phyloP scores from a whole-genome alignment of 495 filamentous ascomycete genomes.

The Coniosporium apollinis region DNA sequence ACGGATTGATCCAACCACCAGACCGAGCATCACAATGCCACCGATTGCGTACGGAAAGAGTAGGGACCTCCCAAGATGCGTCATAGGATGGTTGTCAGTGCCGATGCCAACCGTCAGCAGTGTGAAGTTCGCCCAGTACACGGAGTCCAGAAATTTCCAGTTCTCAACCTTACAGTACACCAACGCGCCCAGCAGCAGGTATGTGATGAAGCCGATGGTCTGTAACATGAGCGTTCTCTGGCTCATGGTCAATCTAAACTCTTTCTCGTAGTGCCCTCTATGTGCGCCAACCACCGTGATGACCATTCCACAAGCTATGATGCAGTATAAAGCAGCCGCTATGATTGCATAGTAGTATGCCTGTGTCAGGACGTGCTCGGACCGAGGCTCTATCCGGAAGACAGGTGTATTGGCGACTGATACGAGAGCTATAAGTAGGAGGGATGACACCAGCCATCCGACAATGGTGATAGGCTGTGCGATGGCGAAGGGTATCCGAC shows the following conservation, averaged over 20 bases:
- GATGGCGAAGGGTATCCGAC: conserved; percentile 36
- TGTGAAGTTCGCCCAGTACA: conserved; percentile 77
- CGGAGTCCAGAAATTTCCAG: conserved; percentile 61
- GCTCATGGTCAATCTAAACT: conserved; percentile 53
- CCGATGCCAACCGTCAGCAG: conserved; percentile 67
- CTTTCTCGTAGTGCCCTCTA: conserved; percentile 43
- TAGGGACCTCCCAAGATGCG: conserved; percentile 45
- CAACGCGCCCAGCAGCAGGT: conserved; percentile 55
- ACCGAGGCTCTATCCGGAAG: conserved; percentile 27
- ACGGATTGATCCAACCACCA: conserved; percentile 65
- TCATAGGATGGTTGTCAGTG: conserved; percentile 47
- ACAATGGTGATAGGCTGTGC: conserved; percentile 50
- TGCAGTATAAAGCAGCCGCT: conserved; percentile 58
- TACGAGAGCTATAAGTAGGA: conserved; percentile 45
- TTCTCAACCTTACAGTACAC: conserved; percentile 56
- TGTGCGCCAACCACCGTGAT: conserved; percentile 52
- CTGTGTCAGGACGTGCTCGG: conserved; percentile 43
- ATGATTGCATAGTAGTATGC: conserved; percentile 71
- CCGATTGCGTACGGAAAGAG: conserved; percentile 67
- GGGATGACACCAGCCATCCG: conserved; percentile 49
- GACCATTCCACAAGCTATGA: conserved; percentile 53
- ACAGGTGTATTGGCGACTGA: conserved; percentile 33
- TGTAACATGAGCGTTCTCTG: conserved; percentile 81
- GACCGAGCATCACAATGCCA: conserved; percentile 67
- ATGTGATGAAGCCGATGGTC: conserved; percentile 61